Evolutionary conservation across 441 rosid genomes (phyloP).

Genomic region (Metrosideros polymorpha): DNA sequence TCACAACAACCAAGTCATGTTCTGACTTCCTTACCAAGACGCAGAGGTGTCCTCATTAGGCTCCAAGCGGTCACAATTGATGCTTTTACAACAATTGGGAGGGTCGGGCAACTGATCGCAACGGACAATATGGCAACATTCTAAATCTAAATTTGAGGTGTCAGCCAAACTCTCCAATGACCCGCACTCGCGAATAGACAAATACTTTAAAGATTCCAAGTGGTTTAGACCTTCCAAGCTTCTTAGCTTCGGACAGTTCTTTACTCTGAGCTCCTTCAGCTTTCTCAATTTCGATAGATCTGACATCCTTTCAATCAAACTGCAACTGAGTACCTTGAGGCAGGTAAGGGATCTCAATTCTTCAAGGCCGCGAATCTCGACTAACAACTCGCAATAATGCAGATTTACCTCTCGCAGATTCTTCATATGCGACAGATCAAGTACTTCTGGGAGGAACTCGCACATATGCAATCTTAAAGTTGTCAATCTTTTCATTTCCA

Average conservation of each 20-base stretch:
- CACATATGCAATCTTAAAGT: fast-evolving
- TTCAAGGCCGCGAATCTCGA: neutral
- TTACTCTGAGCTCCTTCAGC: neutral
- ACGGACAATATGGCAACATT: neutral
- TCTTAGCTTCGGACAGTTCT: neutral
- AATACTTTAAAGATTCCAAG: neutral
- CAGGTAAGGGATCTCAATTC: neutral
- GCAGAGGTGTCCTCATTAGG: neutral
- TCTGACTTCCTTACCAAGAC: neutral
- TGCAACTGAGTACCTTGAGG: neutral
- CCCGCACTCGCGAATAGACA: neutral
- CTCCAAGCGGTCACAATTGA: too few relatives aligned
- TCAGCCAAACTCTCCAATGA: neutral
- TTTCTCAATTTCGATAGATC: neutral
- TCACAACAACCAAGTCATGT: neutral
- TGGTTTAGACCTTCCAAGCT: neutral
- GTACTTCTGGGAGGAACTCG: neutral
- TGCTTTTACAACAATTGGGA: neutral
- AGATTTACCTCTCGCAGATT: neutral
- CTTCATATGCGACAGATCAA: neutral
- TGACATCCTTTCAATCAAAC: neutral
- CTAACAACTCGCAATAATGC: neutral
- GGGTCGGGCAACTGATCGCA: neutral
- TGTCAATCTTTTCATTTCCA: neutral
- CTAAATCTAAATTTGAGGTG: neutral